Evolutionary conservation across 805 yeast species (phyloP), one percentile per base, ranked within the genome.

Genomic region (Candida verbasci): DNA sequence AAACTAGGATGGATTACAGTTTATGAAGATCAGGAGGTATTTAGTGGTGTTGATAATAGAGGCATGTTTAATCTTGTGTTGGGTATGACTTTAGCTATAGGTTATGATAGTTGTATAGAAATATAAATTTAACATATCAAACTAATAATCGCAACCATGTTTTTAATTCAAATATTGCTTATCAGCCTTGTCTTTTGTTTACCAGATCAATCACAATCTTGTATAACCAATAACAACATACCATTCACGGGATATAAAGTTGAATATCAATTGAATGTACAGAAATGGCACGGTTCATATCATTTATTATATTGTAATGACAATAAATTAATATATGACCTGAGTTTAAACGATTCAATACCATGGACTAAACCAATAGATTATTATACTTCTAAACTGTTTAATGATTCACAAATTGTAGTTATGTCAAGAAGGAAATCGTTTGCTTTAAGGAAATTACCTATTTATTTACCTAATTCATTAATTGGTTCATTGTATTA

Each of bases 1-100:
- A 80, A 78, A 47, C 44, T 78, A 23, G 86, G 86, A 0, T 80
- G 86, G 86, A 53, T 80, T 2, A 78, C 85, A 0, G 58, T 80
- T 1, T 78, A 71, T 45, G 82, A 79, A 17, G 74, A 74, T 15
- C 41, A 39, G 4, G 29, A 39, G 6, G 20, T 58, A 5, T 53
- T 62, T 43, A 35, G 45, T 17, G 52, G 49, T 1, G 14, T 16
- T 2, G 51, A 40, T 36, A 52, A 42, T 16, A 46, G 44, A 35
- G 80, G 80, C 0, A 65, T 68, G 58, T 78, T 78, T 70, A 81
- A 78, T 43, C 43, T 69, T 33, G 74, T 70, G 1, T 42, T 80
- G 17, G 82, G 81, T 0, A 47, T 73, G 46, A 70, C 77, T 0
- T 58, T 78, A 39, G 80, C 80, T 2, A 64, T 62, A 1, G 80